A percentile compares a stretch with the other conserved stretches of the same genome.
These are phyloP conservation scores for Trichosporon faecale DNA, from an alignment of 1,284 basidiomycete species.

Conservation along the genomic window DNA sequence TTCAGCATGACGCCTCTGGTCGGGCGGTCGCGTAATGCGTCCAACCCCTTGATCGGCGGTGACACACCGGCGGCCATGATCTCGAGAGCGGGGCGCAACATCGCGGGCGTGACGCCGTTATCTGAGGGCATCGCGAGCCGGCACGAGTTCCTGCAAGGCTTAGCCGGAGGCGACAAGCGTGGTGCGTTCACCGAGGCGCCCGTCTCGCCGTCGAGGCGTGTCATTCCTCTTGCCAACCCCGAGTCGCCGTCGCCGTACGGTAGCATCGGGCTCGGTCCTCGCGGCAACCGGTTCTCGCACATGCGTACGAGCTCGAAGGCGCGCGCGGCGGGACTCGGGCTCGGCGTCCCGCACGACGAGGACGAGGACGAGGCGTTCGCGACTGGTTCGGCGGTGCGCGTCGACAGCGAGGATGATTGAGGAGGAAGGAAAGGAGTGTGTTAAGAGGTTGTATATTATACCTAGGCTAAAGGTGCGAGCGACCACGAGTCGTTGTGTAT, in stretches of 20 bases:
- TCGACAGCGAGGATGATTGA: slow-evolving; percentile 3
- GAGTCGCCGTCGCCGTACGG: slow-evolving; percentile 38
- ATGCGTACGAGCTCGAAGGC: slow-evolving; percentile 34
- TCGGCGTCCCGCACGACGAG: slow-evolving; percentile 26
- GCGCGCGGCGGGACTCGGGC: slow-evolving; percentile 25
- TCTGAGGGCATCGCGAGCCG: slow-evolving; percentile 30
- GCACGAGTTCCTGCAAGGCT: slow-evolving; percentile 40
- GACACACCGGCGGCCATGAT: slow-evolving; percentile 20
- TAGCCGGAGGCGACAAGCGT: slow-evolving; percentile 15
- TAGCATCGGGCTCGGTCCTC: slow-evolving; percentile 13
- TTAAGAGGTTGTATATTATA: slow-evolving; percentile 5
- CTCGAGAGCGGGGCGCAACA: slow-evolving; percentile 23
- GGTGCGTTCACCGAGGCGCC: slow-evolving; percentile 16
- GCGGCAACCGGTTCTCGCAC: slow-evolving; percentile 33
- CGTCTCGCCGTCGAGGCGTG: slow-evolving; percentile 26
- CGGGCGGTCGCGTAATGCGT: slow-evolving; percentile 36
- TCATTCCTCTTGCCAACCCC: slow-evolving; percentile 31
- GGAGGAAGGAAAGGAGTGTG: not conserved
- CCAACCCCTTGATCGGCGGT: slow-evolving; percentile 29
- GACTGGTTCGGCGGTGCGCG: not conserved
- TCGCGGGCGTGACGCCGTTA: slow-evolving; percentile 25
- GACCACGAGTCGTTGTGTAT: not conserved
- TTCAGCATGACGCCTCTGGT: slow-evolving; percentile 47
- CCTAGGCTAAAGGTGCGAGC: not conserved
- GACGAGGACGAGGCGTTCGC: slow-evolving; percentile 23